Evolutionary conservation across 495 filamentous ascomycete species (phyloP), one percentile per base, ranked within the genome.

Genomic region (Neurospora sp.): DNA sequence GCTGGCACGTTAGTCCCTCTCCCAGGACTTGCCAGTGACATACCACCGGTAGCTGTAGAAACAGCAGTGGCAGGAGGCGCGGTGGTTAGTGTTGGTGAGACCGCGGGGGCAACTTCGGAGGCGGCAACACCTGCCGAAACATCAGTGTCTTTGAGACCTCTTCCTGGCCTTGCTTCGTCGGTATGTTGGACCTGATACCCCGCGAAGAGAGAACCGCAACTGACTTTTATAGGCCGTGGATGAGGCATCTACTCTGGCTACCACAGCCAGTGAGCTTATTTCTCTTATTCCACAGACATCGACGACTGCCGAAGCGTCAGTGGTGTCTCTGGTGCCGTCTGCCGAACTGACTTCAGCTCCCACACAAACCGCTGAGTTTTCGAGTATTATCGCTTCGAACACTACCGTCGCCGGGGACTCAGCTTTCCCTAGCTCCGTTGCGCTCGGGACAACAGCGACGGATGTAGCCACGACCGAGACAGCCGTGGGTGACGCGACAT

Each of bases 1-100:
- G 69, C 48, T 9, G 77, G 54, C 9, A 23, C 72, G 9, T 74
- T 79, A 27, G 74, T 37, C n/a, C 76, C 77, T 4, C 71, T 78
- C 9, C 78, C 78, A 10, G 76, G 66, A 1, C 76, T 80, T 16
- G 75, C 62, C 7, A 48, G 54, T 1, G 74, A 44, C 0, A 71
- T 48, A 73, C 71, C 71, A 14, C 44, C 75, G 14, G 23, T 46
- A 39, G 69, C 39, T 5, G 48, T 39, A n/a, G 69, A 69, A 38
- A 41, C 74, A 14, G 38, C 72, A 16, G 38, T 72, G 9, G 66
- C 44, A 31, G 69, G 18, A 39, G 71, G 44, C 1, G 37, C 71
- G 0, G 40, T 59, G 14, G 72, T 70, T 39, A 38, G 8, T 35
- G 74, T 37, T 40, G 44, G 11, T 1, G n/a, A 48, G 11, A 71